These are phyloP conservation scores for Phytopythium ostracodes DNA, from an alignment of 352 stramenopile genomes.

Conservation along the genomic window DNA sequence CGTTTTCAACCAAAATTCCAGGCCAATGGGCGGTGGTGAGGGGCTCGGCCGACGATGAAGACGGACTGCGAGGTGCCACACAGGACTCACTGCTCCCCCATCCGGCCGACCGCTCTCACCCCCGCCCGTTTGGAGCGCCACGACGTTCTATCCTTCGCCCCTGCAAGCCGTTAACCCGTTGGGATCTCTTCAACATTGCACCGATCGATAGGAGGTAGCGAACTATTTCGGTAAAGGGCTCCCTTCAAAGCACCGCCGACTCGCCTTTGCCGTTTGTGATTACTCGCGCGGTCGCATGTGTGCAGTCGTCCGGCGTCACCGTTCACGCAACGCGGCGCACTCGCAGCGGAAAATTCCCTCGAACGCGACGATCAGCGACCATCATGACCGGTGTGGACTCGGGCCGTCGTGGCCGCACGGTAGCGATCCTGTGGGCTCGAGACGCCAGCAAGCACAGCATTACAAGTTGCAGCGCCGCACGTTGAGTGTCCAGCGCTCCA, in stretches of 20 bases:
- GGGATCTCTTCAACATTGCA: too few species aligned
- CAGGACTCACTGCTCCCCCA: background rate
- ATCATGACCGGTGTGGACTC: background rate
- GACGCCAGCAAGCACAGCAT: background rate
- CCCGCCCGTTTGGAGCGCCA: background rate
- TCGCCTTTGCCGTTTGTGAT: background rate
- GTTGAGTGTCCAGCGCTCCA: background rate
- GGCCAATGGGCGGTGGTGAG: background rate
- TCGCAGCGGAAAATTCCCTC: background rate
- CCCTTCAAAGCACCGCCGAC: background rate
- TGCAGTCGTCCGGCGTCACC: background rate
- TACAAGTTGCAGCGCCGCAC: too few species aligned
- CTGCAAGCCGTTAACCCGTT: background rate
- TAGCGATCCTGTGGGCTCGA: background rate
- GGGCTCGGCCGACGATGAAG: background rate
- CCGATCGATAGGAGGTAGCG: background rate
- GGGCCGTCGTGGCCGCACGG: background rate
- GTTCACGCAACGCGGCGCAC: background rate
- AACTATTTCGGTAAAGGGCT: background rate
- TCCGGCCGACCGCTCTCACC: background rate
- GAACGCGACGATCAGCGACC: background rate
- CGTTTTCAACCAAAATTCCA: background rate
- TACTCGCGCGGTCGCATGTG: background rate
- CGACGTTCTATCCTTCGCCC: background rate
- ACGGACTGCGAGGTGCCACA: background rate